Evolutionary conservation across 2,329 filamentous ascomycete species (phyloP), one percentile per base, ranked within the genome.

Genomic region (Trichoderma cornu-damae): DNA sequence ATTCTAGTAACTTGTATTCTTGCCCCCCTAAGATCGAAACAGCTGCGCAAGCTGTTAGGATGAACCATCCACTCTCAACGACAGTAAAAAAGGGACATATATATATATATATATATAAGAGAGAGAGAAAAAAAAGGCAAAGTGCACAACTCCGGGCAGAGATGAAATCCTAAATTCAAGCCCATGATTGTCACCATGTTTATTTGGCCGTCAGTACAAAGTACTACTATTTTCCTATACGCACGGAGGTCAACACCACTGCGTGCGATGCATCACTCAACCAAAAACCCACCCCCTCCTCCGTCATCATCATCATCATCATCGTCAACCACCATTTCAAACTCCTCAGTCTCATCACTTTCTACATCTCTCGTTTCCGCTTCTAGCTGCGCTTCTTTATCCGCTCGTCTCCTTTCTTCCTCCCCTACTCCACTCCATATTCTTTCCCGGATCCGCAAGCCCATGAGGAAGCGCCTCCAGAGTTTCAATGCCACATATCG

Each of bases 401-500:
- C 71, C 0, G 69, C 71, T 38, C 71, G 70, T 24, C 67, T 70
- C 57, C 78, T 75, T 34, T 79, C 77, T 16, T 75, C 73, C 1
- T 73, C 74, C 40, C 77, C 75, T 3, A 81, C 80, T 1, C 79
- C 79, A 0, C 77, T 81, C 69, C 85, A 87, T 34, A 96, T 84
- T 59, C 87, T 79, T 68, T 92, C 84, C 28, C 85, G 79, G 40
- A 96, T 89, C 37, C 89, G 79, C 66, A 97, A 66, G 0, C 85
- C 88, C 72, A 89, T 85, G 60, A 96, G 70, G 60, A 96, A 88
- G 66, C 86, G 85, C 26, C 73, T 70, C 75, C 75, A 77, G 28
- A 91, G 86, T 40, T 85, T 79, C 64, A 96, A 67, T 1, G 85
- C 88, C 64, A 86, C 82, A 57, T 91, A 70, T 62, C 94, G 88